Percentiles rank a stretch among this genome's conserved stretches.
Evolutionary conservation across 2,329 filamentous ascomycete genomes (phyloP).

Genomic region (Clonostachys byssicola): DNA sequence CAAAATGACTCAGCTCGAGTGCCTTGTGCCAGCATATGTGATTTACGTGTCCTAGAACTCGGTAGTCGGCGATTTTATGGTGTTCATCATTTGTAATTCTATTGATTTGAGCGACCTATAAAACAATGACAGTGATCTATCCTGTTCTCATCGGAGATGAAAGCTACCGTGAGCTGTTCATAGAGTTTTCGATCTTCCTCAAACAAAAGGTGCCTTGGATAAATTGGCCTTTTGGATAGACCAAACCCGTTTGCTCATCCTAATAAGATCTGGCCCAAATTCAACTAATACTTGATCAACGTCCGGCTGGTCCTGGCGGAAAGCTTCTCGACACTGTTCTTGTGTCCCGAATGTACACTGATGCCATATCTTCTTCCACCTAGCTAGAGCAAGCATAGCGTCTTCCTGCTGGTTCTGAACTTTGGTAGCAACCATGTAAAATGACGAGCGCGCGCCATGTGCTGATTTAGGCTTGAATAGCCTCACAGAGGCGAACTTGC

Average conservation of each 20-base stretch:
- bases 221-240: slow-evolving; percentile 23
- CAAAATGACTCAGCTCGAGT: no score
- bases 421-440: slow-evolving; percentile 45
- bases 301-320: slow-evolving; percentile 1
- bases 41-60: no score
- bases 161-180: no score
- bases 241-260: slow-evolving; percentile 24
- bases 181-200: no score
- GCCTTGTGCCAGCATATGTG: no score
- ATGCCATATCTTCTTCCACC: slow-evolving; percentile 34
- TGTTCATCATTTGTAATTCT: no score
- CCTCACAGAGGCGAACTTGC: slow-evolving; percentile 30
- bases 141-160: no score
- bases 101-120: no score
- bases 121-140: no score
- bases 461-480: slow-evolving; percentile 36
- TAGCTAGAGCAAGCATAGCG: slow-evolving; percentile 25
- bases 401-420: slow-evolving; percentile 24
- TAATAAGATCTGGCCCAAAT: slow-evolving; percentile 26
- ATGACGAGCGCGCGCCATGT: slow-evolving; percentile 40
- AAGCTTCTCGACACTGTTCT: slow-evolving; percentile 10
- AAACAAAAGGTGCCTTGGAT: slow-evolving; percentile 16
- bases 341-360: slow-evolving; percentile 28
- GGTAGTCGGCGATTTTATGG: no score
- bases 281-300: slow-evolving; percentile 17